Conservation (phyloP, 495 filamentous ascomycete genomes). For the Xylaria castorea region DNA sequence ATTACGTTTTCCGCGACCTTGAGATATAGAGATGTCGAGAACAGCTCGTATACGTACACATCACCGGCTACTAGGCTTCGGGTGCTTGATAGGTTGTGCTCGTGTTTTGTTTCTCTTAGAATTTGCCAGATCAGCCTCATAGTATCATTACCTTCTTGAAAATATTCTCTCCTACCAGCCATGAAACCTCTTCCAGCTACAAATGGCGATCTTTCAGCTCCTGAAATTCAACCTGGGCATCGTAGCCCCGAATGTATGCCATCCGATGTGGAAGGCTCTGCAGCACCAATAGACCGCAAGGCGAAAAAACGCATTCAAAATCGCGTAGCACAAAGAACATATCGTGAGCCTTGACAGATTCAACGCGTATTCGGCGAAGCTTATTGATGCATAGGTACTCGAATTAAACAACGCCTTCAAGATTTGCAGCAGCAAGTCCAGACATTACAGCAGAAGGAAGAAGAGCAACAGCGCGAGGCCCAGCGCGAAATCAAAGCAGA, state of each 20-base stretch:
- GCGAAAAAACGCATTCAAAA: conserved; percentile 20
- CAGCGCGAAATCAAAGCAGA: conserved; percentile 2
- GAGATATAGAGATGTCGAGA: neutral
- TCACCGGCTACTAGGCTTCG: neutral
- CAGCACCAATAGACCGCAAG: conserved; percentile 7
- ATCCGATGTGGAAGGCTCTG: conserved; percentile 6
- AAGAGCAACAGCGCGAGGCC: neutral
- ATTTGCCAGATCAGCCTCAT: neutral
- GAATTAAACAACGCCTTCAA: conserved; percentile 17
- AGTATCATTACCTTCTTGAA: neutral
- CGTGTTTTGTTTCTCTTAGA: neutral
- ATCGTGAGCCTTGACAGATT: conserved; percentile 1
- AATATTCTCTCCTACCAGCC: neutral
- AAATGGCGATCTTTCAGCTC: neutral
- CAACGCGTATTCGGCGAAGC: neutral
- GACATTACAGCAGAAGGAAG: conserved; percentile 4
- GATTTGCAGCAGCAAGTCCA: conserved; percentile 20
- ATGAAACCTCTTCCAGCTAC: neutral
- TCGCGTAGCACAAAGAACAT: conserved; percentile 21
- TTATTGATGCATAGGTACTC: conserved; percentile 1
- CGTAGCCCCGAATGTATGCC: neutral
- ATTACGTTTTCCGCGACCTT: neutral
- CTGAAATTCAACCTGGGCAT: neutral
- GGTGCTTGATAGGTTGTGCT: neutral
- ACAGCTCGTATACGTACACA: neutral